phyloP scores from a whole-genome alignment of 768 basidiomycete species.

The Leccinum aurantiacum region DNA sequence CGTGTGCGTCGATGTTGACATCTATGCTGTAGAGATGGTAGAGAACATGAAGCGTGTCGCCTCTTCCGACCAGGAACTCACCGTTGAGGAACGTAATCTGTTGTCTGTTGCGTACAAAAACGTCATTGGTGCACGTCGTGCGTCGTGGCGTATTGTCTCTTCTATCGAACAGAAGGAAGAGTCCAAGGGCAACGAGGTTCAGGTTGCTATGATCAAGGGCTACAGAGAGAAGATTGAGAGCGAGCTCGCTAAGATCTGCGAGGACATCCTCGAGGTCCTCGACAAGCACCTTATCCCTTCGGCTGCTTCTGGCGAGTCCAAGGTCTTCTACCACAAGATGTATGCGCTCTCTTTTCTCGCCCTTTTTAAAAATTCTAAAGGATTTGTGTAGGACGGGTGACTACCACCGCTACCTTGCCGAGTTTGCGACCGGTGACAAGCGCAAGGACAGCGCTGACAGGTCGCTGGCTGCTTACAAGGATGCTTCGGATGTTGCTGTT shows the following conservation, averaged over 20 bases:
- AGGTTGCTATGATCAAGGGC: conserved; percentile 96
- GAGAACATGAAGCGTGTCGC: conserved; percentile 99
- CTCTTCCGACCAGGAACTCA: conserved; percentile 96
- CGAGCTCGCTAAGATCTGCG: conserved; percentile 97
- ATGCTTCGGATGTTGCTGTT: conserved; percentile 94
- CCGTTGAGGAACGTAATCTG: conserved; percentile 97
- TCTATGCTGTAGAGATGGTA: conserved; percentile 75
- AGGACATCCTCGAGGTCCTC: conserved; percentile 96
- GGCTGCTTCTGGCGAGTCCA: conserved; percentile 93
- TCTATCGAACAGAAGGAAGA: conserved; percentile 99
- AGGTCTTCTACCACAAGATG: conserved; percentile 99
- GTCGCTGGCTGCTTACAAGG: conserved; percentile 96
- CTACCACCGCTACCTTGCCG: conserved; percentile 98
- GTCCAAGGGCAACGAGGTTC: conserved; percentile 94
- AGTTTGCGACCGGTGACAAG: conserved; percentile 97
- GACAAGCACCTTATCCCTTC: conserved; percentile 98
- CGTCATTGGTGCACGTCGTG: conserved; percentile 96
- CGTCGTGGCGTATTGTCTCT: conserved; percentile 97
- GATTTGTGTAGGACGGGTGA: conserved; percentile 83
- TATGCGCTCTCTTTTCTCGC: conserved; percentile 37
- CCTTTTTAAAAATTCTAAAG: conserved; percentile 11
- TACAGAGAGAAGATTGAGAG: conserved; percentile 98
- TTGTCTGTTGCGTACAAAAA: conserved; percentile 99
- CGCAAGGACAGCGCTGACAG: conserved; percentile 97
- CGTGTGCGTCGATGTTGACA: conserved; percentile 16